Base-by-base conservation (phyloP, 1,284 basidiomycete genomes). In the Tylopilus sp. region DNA sequence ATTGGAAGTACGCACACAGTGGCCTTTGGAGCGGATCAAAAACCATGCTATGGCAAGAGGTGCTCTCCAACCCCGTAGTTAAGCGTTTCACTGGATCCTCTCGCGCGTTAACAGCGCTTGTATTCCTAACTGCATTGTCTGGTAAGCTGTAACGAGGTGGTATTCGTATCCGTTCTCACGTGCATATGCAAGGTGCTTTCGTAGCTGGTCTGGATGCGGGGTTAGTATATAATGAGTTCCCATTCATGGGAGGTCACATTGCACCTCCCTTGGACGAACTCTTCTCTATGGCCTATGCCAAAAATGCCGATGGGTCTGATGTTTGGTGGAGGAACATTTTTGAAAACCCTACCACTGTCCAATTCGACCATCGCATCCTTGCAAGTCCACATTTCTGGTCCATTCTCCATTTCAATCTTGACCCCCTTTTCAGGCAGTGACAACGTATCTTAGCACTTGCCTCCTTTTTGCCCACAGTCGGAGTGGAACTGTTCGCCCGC, bases 131-230 rank as follows among this genome's bases (percentile, higher is more conserved):
- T 0, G 95, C 94, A 7, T 74, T 98, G 39, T 94, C 92, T 37
- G 91, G 92, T 91, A 63, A 15, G 63, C 53, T 37, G 13, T 39
- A 19, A 75, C 52, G 29, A 31, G n/a, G 24, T 8, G 0, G 33
- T 28, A 17, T 44, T 37, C 51, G 17, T 31, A 36, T 52, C 9
- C n/a, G 40, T 14, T 32, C 56, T 50, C 54, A 49, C 58, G 24
- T 31, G 48, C 43, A 57, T 29, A 37, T 24, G 8, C 26, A 64
- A 93, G 96, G 96, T 55, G 96, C 96, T 2, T 96, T 98, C 65
- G 97, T 99, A 22, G 97, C 97, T 26, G 97, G 97, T 9, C 79
- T 99, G 35, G 97, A 99, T 70, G 97, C 97, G 0, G 97, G 97
- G 5, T 74, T 99, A 49, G 73, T 97, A 17, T 99, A 99, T 76